A percentile compares a stretch with the other conserved stretches of the same genome.
These are phyloP conservation scores for Erucastrum elatum DNA, from an alignment of 345 rosid genomes.

Conservation along the genomic window DNA sequence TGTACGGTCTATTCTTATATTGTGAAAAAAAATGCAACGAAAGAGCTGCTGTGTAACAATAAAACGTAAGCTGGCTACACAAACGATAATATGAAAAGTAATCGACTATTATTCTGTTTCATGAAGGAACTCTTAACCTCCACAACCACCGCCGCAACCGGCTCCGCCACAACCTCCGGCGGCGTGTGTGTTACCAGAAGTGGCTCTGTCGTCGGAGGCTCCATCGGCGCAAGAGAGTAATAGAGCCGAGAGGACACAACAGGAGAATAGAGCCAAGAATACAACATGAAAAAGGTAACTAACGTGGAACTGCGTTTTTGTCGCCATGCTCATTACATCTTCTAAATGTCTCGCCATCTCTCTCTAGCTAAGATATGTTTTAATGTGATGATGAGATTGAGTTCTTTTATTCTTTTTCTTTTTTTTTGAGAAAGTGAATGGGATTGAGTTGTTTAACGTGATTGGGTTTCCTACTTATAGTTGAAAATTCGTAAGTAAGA, in stretches of 20 bases:
- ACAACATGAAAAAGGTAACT: constrained; percentile 35
- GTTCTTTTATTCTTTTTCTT: not conserved
- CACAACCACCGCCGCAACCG: constrained; percentile 55
- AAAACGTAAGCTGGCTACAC: not conserved
- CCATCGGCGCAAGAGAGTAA: constrained; percentile 63
- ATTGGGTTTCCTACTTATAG: constrained; percentile 26
- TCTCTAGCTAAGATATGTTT: constrained; percentile 7
- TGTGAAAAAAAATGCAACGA: not conserved
- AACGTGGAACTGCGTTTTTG: constrained; percentile 26
- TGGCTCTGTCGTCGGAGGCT: constrained; percentile 33
- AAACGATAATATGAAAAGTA: constrained; percentile 1
- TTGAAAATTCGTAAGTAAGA: not conserved
- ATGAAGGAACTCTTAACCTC: constrained; percentile 37
- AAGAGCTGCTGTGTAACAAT: not conserved
- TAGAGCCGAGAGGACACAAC: constrained; percentile 43
- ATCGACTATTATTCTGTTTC: not conserved
- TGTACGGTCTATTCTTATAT: not conserved
- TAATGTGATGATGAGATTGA: constrained; percentile 13
- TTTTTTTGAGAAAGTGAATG: not conserved
- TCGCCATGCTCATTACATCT: constrained; percentile 33
- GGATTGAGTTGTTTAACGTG: constrained; percentile 22
- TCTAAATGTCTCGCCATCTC: constrained; percentile 43
- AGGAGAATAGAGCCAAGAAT: constrained; percentile 46
- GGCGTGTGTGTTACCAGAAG: constrained; percentile 23
- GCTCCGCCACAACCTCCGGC: constrained; percentile 50